Evolutionary conservation across 495 filamentous ascomycete genomes (phyloP).

Genomic region (Podospora pseudopauciseta): DNA sequence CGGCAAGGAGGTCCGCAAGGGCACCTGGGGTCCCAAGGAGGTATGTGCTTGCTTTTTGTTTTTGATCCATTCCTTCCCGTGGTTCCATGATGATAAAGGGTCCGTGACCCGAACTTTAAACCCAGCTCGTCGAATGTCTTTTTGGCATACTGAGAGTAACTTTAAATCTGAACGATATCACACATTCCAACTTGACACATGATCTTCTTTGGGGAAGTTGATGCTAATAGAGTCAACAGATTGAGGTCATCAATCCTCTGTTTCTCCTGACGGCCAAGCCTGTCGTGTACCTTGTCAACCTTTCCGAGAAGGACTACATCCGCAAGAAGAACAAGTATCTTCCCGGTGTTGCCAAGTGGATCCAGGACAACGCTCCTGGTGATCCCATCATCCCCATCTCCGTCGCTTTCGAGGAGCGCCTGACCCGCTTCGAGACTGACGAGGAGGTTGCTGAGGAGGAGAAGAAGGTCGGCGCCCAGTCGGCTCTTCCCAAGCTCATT

Average conservation of each 20-base stretch:
- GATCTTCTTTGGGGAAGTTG: conserved; percentile 26
- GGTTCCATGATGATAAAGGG: conserved; percentile 95
- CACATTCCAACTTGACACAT: conserved; percentile 44
- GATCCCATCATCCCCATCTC: conserved; percentile 93
- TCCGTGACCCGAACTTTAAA: conserved; percentile 85
- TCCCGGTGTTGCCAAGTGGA: conserved; percentile 85
- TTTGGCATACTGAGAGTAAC: conserved; percentile 65
- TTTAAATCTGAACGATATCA: conserved; percentile 49
- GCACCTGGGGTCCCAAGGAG: conserved; percentile 90
- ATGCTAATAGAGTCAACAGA: conserved; percentile 51
- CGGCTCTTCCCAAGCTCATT: conserved; percentile 87
- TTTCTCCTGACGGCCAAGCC: conserved; percentile 96
- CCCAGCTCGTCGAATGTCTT: conserved; percentile 98
- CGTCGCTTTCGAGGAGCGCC: conserved; percentile 84
- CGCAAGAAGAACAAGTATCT: conserved; percentile 99
- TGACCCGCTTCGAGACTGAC: conserved; percentile 73
- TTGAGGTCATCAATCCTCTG: conserved; percentile 96
- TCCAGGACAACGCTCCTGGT: conserved; percentile 81
- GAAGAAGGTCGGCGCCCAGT: conserved; percentile 83
- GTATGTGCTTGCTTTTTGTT: conserved; percentile 53
- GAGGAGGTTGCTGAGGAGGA: conserved; percentile 80
- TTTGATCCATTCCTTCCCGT: conserved; percentile 10
- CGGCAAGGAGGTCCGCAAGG: conserved; percentile 89
- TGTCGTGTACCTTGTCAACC: conserved; percentile 94
- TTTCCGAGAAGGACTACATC: conserved; percentile 95